Evolutionary conservation across 495 filamentous ascomycete species (phyloP).

Genomic region (Schizothecium vesticola): DNA sequence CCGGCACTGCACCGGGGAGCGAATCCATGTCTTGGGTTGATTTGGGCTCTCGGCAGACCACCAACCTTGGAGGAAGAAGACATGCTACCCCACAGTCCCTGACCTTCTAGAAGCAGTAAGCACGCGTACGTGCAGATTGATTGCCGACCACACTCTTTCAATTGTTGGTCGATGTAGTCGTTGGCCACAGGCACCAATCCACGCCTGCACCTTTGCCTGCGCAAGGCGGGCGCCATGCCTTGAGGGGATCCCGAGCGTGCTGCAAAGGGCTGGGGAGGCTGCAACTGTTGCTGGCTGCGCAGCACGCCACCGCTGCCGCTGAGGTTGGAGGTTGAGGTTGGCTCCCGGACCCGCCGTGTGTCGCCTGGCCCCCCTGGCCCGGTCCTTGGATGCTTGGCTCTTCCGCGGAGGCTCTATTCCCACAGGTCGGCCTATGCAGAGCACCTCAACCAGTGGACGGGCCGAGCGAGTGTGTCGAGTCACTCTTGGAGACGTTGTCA

Average conservation of each 20-base stretch:
- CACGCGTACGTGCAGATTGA: not conserved
- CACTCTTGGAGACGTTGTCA: not conserved
- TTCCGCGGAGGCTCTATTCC: not conserved
- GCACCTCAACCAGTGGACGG: too few relatives aligned
- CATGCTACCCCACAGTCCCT: not conserved
- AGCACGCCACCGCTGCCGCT: not conserved
- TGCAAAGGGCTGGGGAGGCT: not conserved
- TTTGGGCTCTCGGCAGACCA: not conserved
- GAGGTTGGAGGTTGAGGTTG: not conserved
- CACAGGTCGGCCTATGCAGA: not conserved
- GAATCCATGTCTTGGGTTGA: not conserved
- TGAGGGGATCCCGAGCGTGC: not conserved
- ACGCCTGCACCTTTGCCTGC: not conserved
- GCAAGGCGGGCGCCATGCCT: not conserved
- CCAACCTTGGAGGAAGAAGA: not conserved
- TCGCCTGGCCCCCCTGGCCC: not conserved
- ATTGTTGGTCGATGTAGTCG: not conserved
- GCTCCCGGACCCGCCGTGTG: constrained; percentile 6
- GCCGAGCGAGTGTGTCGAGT: not conserved
- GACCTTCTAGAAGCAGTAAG: constrained; percentile 14
- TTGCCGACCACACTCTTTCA: not conserved
- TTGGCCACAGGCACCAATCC: not conserved
- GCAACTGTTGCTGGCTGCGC: not conserved
- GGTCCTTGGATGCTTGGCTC: not conserved
- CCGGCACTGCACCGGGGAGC: not conserved